Base-by-base conservation (phyloP, 139 green algal genomes). In the Asterochloris erici region DNA sequence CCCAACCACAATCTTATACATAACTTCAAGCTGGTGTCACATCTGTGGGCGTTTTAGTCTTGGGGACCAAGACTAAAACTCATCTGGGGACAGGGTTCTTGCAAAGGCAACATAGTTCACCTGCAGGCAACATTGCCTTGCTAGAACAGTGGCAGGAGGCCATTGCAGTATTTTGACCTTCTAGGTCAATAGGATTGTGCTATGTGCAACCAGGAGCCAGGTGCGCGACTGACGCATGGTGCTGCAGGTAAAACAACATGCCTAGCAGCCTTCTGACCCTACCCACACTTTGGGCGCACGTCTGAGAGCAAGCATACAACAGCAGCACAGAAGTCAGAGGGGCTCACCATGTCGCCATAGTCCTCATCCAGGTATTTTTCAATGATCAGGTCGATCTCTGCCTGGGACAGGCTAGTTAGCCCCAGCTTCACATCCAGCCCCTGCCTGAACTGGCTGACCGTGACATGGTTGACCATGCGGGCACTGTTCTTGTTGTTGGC, bases 101-200 rank as follows among this genome's bases (percentile, higher is more conserved):
- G 84, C 81, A 81, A 94, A 94, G 14, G 89, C 88, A 21, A 94
- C 84, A 86, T 94, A 95, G 89, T 95, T 95, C 15, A 94, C 86
- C 74, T 71, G 66, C 66, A 71, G 66, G 66, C 17, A 71, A 1
- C 6, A 13, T 71, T 71, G 66, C 1, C 66, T 26, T 71, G 4
- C 9, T 71, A 1, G 2, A 9, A 71, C 17, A 23, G 66, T 26
- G 66, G 66, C 66, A 71, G 66, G 66, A 23, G 66, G 66, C 66
- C 21, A 23, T 71, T 71, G 66, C 16, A 69, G 63, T 69, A 14
- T 16, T 16, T 69, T 69, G 14, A 26, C 66, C 66, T 71, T 21
- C 66, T 23, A 71, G 9, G 4, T 6, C 66, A 71, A 23, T 71
- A 26, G 9, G 21, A 23, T 21, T 71, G 17, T 26, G 19, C 17